Percentiles rank a stretch among this genome's conserved stretches.
These are phyloP conservation scores for Rutstroemia sp. DNA, from an alignment of 2,329 filamentous ascomycete genomes.

Conservation along the genomic window DNA sequence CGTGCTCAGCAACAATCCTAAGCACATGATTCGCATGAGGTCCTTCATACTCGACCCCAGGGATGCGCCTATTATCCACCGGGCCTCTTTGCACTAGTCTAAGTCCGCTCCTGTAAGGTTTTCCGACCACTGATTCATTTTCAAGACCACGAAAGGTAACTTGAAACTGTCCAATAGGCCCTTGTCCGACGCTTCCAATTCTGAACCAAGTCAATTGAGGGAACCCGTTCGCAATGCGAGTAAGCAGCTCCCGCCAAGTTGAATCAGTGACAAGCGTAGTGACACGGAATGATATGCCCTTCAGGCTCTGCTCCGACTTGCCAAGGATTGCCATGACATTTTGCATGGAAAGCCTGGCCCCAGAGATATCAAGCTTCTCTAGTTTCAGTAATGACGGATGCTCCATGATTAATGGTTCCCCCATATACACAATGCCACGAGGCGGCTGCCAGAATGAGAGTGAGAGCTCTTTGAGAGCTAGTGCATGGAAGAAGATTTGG, in stretches of 20 bases:
- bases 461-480: slow-evolving; percentile 10
- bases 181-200: slow-evolving; percentile 3
- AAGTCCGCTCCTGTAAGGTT: slow-evolving; percentile 8
- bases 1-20: slow-evolving; percentile 2
- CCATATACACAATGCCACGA: not conserved
- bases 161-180: not conserved
- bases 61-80: slow-evolving; percentile 6
- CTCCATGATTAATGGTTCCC: slow-evolving; percentile 1
- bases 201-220: slow-evolving; percentile 7
- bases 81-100: slow-evolving; percentile 3
- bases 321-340: slow-evolving; percentile 73
- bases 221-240: slow-evolving; percentile 7
- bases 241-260: slow-evolving; percentile 10
- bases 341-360: not conserved
- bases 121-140: slow-evolving; percentile 5
- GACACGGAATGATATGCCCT: slow-evolving; percentile 1
- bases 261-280: slow-evolving; percentile 1
- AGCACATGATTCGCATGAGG: slow-evolving; percentile 8
- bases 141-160: slow-evolving; percentile 5
- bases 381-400: not conserved
- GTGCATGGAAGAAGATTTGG: slow-evolving; percentile 8
- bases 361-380: slow-evolving; percentile 4
- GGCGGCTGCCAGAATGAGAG: slow-evolving; percentile 3
- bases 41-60: slow-evolving; percentile 6
- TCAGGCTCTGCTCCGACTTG: slow-evolving; percentile 64